These are phyloP conservation scores for Sonneratia alba DNA, from an alignment of 345 rosid genomes.

Conservation along the genomic window DNA sequence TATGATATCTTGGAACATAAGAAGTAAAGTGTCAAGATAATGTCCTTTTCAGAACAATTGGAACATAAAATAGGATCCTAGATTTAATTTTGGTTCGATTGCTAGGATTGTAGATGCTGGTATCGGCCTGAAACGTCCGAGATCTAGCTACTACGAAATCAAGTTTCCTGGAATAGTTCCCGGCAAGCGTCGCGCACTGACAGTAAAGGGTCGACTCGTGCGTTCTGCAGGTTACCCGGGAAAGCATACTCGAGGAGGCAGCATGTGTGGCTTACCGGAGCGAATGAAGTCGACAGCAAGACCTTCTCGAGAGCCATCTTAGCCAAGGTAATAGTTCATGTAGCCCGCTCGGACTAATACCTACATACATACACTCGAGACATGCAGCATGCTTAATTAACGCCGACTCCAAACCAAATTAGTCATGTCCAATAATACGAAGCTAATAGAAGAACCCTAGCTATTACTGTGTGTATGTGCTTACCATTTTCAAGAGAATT, in stretches of 20 bases:
- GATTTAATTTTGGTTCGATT: neutral
- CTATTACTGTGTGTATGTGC: too few species aligned
- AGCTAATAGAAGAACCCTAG: too few species aligned
- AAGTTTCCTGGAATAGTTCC: neutral
- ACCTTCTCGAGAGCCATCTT: conserved; percentile 87
- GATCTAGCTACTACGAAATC: too few species aligned
- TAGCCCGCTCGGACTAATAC: too few species aligned
- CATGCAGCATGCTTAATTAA: too few species aligned
- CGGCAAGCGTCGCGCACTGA: neutral
- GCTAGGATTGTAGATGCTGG: too few species aligned
- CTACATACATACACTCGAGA: too few species aligned
- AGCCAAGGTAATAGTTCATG: conserved; percentile 52
- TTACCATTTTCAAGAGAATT: too few species aligned
- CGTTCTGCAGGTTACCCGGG: conserved; percentile 68
- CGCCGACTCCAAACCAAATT: too few species aligned
- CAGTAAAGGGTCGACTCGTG: neutral
- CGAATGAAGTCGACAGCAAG: conserved; percentile 85
- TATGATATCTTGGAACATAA: neutral
- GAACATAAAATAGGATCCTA: neutral
- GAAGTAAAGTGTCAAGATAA: neutral
- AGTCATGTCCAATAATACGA: too few species aligned
- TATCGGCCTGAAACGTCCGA: too few species aligned
- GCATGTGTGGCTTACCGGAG: conserved; percentile 80
- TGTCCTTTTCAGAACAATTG: neutral
- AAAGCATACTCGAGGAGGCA: conserved; percentile 74